Conservation (phyloP, 1,284 basidiomycete species). For the Peniophora sp. region DNA sequence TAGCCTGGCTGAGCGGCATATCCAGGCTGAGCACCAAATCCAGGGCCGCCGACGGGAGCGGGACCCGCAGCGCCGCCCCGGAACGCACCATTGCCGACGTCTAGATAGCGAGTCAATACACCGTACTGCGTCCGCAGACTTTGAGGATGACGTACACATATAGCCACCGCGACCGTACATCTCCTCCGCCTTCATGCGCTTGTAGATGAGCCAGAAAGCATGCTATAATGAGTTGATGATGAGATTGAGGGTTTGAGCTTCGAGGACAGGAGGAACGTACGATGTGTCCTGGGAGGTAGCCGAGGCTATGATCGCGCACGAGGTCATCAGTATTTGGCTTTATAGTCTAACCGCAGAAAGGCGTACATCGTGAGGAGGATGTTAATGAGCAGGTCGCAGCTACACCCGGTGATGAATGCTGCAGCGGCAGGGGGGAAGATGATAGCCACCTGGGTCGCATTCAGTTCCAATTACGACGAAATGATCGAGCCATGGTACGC, state of each 20-base stretch:
- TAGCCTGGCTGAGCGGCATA: not conserved
- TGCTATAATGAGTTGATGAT: slow-evolving; percentile 21
- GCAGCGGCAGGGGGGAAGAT: slow-evolving; percentile 66
- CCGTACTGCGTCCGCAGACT: not conserved
- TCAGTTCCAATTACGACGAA: not conserved
- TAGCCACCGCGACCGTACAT: slow-evolving; percentile 46
- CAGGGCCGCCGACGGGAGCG: slow-evolving; percentile 26
- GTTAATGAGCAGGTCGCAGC: slow-evolving; percentile 77
- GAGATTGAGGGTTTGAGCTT: not conserved
- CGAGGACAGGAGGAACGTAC: slow-evolving; percentile 25
- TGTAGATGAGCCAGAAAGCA: slow-evolving; percentile 46
- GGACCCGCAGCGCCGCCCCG: slow-evolving; percentile 29
- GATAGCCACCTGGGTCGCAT: slow-evolving; percentile 59
- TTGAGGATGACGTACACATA: slow-evolving; percentile 26
- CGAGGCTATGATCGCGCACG: slow-evolving; percentile 41
- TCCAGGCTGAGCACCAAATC: slow-evolving; percentile 24
- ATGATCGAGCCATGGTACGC: slow-evolving; percentile 5
- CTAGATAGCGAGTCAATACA: slow-evolving; percentile 19
- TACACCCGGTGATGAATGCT: slow-evolving; percentile 69
- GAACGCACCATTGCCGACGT: slow-evolving; percentile 48
- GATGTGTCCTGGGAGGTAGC: slow-evolving; percentile 69
- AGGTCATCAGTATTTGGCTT: not conserved
- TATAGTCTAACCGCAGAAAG: not conserved
- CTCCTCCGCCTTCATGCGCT: slow-evolving; percentile 56
- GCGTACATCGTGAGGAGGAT: slow-evolving; percentile 64